phyloP scores from a whole-genome alignment of 1,139 yeast genomes.

The Lodderomyces elongisporus region DNA sequence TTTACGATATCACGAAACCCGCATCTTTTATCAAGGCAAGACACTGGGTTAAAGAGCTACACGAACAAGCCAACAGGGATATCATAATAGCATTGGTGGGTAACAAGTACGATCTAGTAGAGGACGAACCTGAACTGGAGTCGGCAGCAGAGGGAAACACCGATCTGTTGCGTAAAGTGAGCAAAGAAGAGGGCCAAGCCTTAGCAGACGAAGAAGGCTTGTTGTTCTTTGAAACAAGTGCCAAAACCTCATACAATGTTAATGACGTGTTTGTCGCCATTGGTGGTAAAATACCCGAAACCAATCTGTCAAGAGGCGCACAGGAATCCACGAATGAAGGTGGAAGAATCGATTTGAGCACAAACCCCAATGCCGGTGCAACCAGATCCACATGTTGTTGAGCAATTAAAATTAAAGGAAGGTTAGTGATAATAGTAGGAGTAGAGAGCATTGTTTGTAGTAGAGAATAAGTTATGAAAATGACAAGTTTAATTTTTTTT shows the following conservation, averaged over 20 bases:
- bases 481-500: too few species aligned
- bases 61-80: slow-evolving; percentile 89
- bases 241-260: slow-evolving; percentile 84
- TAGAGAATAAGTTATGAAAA: too few species aligned
- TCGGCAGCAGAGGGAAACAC: slow-evolving; percentile 15
- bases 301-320: slow-evolving; percentile 4
- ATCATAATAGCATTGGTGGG: slow-evolving; percentile 93
- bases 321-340: neutral
- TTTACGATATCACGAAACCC: slow-evolving; percentile 93
- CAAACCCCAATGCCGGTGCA: neutral
- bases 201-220: slow-evolving; percentile 71
- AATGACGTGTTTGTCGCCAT: slow-evolving; percentile 75
- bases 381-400: neutral
- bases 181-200: slow-evolving; percentile 77
- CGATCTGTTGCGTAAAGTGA: slow-evolving; percentile 65
- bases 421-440: neutral
- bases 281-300: slow-evolving; percentile 74
- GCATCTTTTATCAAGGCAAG: slow-evolving; percentile 98
- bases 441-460: too few species aligned
- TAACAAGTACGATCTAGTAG: slow-evolving; percentile 75
- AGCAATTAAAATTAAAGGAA: neutral
- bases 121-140: slow-evolving; percentile 18
- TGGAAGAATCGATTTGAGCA: slow-evolving; percentile 5
- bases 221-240: slow-evolving; percentile 87
- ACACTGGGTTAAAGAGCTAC: slow-evolving; percentile 96